Evolutionary conservation across 2,329 filamentous ascomycete genomes (phyloP).

Genomic region (Colletotrichum orbiculare): DNA sequence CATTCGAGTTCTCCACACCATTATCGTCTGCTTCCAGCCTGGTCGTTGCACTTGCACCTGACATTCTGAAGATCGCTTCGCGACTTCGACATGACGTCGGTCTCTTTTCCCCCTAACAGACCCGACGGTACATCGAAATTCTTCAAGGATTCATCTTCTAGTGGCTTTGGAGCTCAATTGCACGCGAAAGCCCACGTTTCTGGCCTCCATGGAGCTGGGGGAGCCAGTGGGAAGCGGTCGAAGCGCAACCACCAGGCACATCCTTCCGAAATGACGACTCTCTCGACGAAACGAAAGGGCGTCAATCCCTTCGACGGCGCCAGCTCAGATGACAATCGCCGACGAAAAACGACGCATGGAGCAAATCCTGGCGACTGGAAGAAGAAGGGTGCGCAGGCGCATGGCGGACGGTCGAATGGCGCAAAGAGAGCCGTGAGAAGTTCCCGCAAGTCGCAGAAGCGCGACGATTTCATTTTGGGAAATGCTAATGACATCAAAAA

Average conservation of each 20-base stretch:
- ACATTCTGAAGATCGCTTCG: conserved; percentile 19
- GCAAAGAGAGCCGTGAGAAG: conserved; percentile 27
- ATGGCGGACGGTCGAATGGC: conserved; percentile 27
- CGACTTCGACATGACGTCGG: conserved; percentile 36
- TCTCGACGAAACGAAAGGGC: conserved; percentile 39
- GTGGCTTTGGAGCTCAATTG: conserved; percentile 24
- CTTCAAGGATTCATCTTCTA: conserved; percentile 21
- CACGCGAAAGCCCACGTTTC: conserved; percentile 39
- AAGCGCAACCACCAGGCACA: conserved; percentile 42
- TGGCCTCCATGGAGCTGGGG: conserved; percentile 45
- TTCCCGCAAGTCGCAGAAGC: conserved; percentile 26
- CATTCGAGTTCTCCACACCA: conserved; percentile 35
- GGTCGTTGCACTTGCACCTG: conserved; percentile 2
- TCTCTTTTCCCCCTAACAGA: conserved; percentile 34
- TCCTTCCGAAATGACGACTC: conserved; percentile 43
- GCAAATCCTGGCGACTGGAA: conserved; percentile 35
- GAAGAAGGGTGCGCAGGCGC: conserved; percentile 37
- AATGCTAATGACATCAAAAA: conserved; percentile 14
- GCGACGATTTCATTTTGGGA: conserved; percentile 28
- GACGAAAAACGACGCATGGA: conserved; percentile 39
- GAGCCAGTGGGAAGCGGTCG: conserved; percentile 41
- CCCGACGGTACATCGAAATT: conserved; percentile 16
- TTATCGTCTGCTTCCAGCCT: conserved; percentile 21
- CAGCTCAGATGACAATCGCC: conserved; percentile 38
- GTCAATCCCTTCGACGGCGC: conserved; percentile 42